A percentile compares a stretch with the other conserved stretches of the same genome.
Conservation (phyloP, 2,329 filamentous ascomycete genomes). For the Cryphonectria nitschkei region DNA sequence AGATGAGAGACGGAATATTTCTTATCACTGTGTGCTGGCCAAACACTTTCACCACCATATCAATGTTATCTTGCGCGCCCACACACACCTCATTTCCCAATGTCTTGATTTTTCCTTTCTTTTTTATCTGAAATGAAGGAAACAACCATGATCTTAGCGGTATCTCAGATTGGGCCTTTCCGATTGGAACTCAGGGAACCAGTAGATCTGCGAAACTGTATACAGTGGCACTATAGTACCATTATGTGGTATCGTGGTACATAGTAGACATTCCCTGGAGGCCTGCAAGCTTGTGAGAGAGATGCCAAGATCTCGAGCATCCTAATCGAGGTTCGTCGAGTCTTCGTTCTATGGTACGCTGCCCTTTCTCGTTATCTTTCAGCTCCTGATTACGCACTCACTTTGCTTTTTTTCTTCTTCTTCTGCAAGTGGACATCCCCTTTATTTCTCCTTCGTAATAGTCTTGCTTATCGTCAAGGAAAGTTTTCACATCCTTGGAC, state of each 20-base stretch:
- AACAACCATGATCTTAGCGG: background rate
- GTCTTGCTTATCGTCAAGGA: background rate
- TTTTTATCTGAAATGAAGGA: background rate
- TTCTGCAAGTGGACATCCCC: too few relatives aligned
- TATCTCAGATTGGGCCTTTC: background rate
- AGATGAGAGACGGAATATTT: background rate
- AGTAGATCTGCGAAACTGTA: background rate
- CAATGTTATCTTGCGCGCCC: background rate
- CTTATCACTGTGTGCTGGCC: background rate
- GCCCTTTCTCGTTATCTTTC: background rate
- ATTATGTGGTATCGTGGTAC: background rate
- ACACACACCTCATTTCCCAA: conserved; percentile 1
- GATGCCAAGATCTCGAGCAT: background rate
- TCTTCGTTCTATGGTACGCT: background rate
- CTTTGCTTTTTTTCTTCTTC: too few relatives aligned
- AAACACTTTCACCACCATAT: background rate
- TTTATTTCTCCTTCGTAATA: background rate
- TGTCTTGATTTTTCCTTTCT: background rate
- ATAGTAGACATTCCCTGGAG: background rate
- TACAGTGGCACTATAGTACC: background rate
- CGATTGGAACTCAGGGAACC: background rate
- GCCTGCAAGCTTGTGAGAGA: background rate
- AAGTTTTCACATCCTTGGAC: background rate
- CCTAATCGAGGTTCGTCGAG: too few relatives aligned
- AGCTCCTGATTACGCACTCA: background rate